Evolutionary conservation across 2,329 filamentous ascomycete genomes (phyloP).

Genomic region (Lomentospora prolificans): DNA sequence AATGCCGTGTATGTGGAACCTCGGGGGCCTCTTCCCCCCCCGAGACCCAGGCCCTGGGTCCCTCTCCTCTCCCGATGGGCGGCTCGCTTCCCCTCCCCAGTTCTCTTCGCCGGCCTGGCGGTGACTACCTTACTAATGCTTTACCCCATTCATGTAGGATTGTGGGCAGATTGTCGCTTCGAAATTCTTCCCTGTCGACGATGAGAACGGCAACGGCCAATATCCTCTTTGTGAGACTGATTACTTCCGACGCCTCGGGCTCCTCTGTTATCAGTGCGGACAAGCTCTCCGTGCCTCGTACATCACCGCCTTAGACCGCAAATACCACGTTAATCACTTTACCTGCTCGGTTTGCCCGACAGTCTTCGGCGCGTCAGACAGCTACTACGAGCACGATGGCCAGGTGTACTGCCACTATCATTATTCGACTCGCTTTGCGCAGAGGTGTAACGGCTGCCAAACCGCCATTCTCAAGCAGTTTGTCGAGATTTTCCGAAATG

Average conservation of each 20-base stretch:
- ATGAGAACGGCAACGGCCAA: slow-evolving; percentile 74
- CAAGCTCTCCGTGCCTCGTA: slow-evolving; percentile 92
- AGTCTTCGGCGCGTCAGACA: slow-evolving; percentile 96
- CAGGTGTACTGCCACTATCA: slow-evolving; percentile 98
- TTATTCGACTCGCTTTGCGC: slow-evolving; percentile 94
- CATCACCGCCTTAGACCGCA: slow-evolving; percentile 93
- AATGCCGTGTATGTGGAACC: slow-evolving; percentile 65
- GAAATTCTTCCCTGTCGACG: slow-evolving; percentile 96
- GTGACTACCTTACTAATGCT: neutral
- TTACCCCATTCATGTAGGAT: slow-evolving; percentile 49
- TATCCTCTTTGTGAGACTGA: slow-evolving; percentile 97
- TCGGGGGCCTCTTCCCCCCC: neutral
- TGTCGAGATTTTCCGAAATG: slow-evolving; percentile 96
- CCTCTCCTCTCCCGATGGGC: neutral
- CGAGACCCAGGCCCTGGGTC: neutral
- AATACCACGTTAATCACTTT: slow-evolving; percentile 99
- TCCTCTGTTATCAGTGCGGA: slow-evolving; percentile 86
- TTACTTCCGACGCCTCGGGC: slow-evolving; percentile 85
- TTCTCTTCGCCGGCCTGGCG: slow-evolving; percentile 9
- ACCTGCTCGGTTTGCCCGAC: slow-evolving; percentile 95
- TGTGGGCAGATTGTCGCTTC: slow-evolving; percentile 95
- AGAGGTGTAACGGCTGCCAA: slow-evolving; percentile 92
- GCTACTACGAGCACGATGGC: slow-evolving; percentile 96
- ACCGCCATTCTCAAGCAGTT: slow-evolving; percentile 98
- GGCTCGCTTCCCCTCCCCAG: slow-evolving; percentile 5